A percentile compares a stretch with the other conserved stretches of the same genome.
These are phyloP conservation scores for Lagenidium giganteum DNA, from an alignment of 352 stramenopile genomes.

Conservation along the genomic window DNA sequence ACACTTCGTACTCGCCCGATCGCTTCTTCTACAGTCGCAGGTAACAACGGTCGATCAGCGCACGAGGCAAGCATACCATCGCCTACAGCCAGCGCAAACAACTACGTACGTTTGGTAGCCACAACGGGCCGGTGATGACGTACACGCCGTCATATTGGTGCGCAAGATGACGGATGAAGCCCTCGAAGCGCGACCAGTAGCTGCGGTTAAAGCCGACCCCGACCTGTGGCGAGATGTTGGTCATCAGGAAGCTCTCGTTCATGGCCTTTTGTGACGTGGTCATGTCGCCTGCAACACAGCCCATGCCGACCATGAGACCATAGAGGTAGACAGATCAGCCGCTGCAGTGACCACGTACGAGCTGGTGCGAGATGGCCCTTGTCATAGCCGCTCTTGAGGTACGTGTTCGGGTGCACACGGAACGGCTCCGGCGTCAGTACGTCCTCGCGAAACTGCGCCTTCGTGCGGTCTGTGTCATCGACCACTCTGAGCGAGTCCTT, in stretches of 20 bases:
- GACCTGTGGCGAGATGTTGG: conserved; percentile 90
- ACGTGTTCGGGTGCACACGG: conserved; percentile 84
- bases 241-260: conserved; percentile 91
- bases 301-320: too few species aligned
- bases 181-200: conserved; percentile 77
- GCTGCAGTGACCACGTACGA: conserved; percentile 33
- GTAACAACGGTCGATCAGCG: not conserved
- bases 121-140: conserved; percentile 92
- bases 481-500: conserved; percentile 54
- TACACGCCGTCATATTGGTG: conserved; percentile 62
- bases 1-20: conserved; percentile 57
- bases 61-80: too few species aligned
- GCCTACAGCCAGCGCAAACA: too few species aligned
- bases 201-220: conserved; percentile 76
- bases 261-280: conserved; percentile 64
- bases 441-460: conserved; percentile 87
- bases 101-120: conserved; percentile 61
- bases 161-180: conserved; percentile 70
- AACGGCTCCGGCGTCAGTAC: conserved; percentile 61
- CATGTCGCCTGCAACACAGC: conserved; percentile 82
- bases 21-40: conserved; percentile 52
- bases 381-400: conserved; percentile 91
- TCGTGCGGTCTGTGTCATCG: conserved; percentile 74
- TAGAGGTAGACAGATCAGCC: too few species aligned
- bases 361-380: conserved; percentile 92